phyloP scores from a whole-genome alignment of 208 protist genomes.

The Balamuthia mandrillaris region DNA sequence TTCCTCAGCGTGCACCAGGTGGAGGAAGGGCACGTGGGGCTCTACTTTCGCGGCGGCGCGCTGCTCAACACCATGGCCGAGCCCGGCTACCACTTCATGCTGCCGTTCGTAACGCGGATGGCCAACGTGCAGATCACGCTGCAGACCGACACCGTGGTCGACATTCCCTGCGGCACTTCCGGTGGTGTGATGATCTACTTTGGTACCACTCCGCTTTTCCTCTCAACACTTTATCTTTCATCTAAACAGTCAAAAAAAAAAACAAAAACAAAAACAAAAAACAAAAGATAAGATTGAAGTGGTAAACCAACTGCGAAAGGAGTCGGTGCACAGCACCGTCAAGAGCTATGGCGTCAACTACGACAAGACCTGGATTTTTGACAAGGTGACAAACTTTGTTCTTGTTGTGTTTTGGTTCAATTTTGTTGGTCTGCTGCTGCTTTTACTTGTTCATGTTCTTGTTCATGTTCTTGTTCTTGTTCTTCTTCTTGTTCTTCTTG shows the following conservation, averaged over 20 bases:
- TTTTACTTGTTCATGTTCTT: too few species aligned
- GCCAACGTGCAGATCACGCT: slow-evolving; percentile 17
- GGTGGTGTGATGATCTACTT: slow-evolving; percentile 33
- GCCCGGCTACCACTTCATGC: slow-evolving; percentile 16
- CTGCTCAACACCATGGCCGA: neutral
- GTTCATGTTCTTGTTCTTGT: too few species aligned
- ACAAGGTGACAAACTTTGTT: neutral
- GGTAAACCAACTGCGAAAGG: neutral
- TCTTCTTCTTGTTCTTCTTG: too few species aligned
- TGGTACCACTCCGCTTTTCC: neutral
- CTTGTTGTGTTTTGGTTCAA: too few species aligned
- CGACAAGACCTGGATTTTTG: neutral
- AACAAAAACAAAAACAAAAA: too few species aligned
- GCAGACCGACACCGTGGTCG: slow-evolving; percentile 15
- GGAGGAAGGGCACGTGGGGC: slow-evolving; percentile 3
- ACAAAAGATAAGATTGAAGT: slow-evolving; percentile 32
- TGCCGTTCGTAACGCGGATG: neutral
- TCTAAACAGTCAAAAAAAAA: too few species aligned
- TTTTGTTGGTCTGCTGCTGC: too few species aligned
- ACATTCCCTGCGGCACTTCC: slow-evolving; percentile 21
- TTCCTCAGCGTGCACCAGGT: neutral
- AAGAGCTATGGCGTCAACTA: slow-evolving; percentile 29
- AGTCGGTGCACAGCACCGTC: neutral
- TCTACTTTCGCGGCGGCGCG: slow-evolving; percentile 1
- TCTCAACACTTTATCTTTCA: neutral